Percentiles rank a stretch among this genome's conserved stretches.
phyloP scores from a whole-genome alignment of 352 stramenopile species.

The Globisporangium paroecandrum region DNA sequence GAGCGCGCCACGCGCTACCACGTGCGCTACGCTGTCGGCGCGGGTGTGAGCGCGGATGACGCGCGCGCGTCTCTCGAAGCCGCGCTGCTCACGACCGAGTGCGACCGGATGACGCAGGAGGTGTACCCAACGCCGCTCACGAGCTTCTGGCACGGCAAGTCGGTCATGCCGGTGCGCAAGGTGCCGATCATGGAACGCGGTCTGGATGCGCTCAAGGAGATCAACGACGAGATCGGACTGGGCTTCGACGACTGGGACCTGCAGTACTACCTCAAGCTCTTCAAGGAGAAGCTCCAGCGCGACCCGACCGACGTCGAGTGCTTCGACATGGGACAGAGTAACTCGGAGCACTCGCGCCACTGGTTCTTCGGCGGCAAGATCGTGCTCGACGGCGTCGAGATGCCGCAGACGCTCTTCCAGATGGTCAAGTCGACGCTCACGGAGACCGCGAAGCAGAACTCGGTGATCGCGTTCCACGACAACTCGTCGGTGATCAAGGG shows the following conservation, averaged over 20 bases:
- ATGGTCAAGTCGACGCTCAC: slow-evolving; percentile 98
- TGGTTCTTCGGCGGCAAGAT: slow-evolving; percentile 99
- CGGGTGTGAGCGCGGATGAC: slow-evolving; percentile 18
- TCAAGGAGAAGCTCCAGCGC: slow-evolving; percentile 94
- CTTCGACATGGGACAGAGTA: slow-evolving; percentile 99
- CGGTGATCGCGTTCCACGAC: slow-evolving; percentile 99
- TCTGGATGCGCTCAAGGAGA: slow-evolving; percentile 91
- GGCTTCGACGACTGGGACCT: slow-evolving; percentile 99
- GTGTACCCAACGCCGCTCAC: slow-evolving; percentile 90
- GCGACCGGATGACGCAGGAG: slow-evolving; percentile 98
- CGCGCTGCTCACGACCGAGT: slow-evolving; percentile 62
- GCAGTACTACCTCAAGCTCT: slow-evolving; percentile 98
- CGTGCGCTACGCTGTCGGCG: slow-evolving; percentile 47
- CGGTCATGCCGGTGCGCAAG: slow-evolving; percentile 80
- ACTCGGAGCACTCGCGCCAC: slow-evolving; percentile 99
- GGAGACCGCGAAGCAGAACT: slow-evolving; percentile 89
- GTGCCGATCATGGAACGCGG: slow-evolving; percentile 96
- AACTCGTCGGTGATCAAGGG: slow-evolving; percentile 98
- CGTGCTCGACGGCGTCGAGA: slow-evolving; percentile 96
- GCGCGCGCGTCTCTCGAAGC: slow-evolving; percentile 43
- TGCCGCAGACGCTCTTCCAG: slow-evolving; percentile 96
- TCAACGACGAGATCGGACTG: slow-evolving; percentile 94
- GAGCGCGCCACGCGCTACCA: slow-evolving; percentile 93
- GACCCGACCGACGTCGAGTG: slow-evolving; percentile 99
- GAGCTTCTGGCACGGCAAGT: slow-evolving; percentile 88